Base-by-base conservation (phyloP, 192 early-diverging fungal species). In the Gigaspora rosea region DNA sequence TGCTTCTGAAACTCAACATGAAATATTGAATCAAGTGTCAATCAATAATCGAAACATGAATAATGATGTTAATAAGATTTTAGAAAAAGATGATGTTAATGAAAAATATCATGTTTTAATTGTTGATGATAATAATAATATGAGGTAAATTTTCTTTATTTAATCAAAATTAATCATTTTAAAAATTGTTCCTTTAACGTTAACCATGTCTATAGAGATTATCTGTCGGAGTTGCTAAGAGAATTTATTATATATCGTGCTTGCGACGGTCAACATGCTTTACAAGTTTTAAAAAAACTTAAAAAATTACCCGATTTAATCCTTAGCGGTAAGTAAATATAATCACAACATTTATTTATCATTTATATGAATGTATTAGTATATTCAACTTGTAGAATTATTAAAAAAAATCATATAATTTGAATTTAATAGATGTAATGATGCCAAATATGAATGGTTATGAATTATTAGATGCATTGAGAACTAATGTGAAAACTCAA, bases 401-500 rank as follows among this genome's bases (percentile, higher is more conserved):
- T 49, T 80, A 3, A 35, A 0, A 27, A 0, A 0, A 27, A 0
- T 27, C 18, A 13, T 11, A 32, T 59, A 4, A 10, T 15, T 27
- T 27, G 27, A 27, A 27, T 27, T 27, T 27, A 27, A 27, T 76
- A 77, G 88, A 89, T 78, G 80, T 89, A 11, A 87, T 84, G 62
- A 91, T 91, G 90, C 90, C 90, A 5, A 83, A 85, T 10, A 81
- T 91, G 86, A 83, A 89, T 73, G 90, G 90, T 3, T 83, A 84
- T 48, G 82, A 84, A 16, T 73, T 91, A 12, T 70, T 88, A 9
- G 80, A 82, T 68, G 73, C 76, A 7, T 73, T 91, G n/a, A 78
- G 85, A 15, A 66, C 57, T 33, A 62, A 84, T n/a, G 86, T 27
- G 1, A 27, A 27, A 27, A 27, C 27, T 27, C 27, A 27, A 27